A percentile compares a stretch with the other conserved stretches of the same genome.
Evolutionary conservation across 169 alveolate genomes (phyloP).

Genomic region (Eimeria praecox): DNA sequence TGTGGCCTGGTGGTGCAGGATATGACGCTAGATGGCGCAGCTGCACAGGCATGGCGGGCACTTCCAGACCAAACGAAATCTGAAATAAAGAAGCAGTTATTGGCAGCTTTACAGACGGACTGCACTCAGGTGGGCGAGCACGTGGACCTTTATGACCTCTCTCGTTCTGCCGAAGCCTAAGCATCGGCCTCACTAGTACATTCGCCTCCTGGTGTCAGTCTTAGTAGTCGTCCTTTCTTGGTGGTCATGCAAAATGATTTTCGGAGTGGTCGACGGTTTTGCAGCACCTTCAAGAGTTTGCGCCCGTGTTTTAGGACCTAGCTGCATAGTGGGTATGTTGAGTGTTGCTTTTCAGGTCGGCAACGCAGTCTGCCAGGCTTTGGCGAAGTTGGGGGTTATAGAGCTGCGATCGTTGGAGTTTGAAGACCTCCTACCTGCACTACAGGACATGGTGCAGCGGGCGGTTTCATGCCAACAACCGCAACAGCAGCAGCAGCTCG

Average conservation of each 20-base stretch:
- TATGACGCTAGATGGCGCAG: conserved; percentile 74
- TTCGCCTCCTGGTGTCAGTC: background rate
- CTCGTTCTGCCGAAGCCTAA: background rate
- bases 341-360: conserved; percentile 67
- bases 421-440: conserved; percentile 85
- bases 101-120: conserved; percentile 79
- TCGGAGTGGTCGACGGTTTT: background rate
- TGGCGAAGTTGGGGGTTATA: conserved; percentile 87
- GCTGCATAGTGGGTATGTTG: background rate
- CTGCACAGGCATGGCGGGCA: conserved; percentile 79
- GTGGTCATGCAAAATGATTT: background rate
- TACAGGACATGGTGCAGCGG: conserved; percentile 81
- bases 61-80: conserved; percentile 50
- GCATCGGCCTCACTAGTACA: background rate
- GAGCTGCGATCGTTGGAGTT: conserved; percentile 86
- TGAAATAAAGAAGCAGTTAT: conserved; percentile 69
- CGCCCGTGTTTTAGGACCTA: background rate
- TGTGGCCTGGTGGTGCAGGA: conserved; percentile 50
- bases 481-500: conserved; percentile 80
- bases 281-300: background rate
- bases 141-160: background rate
- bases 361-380: conserved; percentile 86
- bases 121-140: conserved; percentile 71
- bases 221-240: background rate
- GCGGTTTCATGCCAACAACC: conserved; percentile 71